phyloP scores from a whole-genome alignment of 805 yeast species.

The Zygosaccharomyces rouxii region DNA sequence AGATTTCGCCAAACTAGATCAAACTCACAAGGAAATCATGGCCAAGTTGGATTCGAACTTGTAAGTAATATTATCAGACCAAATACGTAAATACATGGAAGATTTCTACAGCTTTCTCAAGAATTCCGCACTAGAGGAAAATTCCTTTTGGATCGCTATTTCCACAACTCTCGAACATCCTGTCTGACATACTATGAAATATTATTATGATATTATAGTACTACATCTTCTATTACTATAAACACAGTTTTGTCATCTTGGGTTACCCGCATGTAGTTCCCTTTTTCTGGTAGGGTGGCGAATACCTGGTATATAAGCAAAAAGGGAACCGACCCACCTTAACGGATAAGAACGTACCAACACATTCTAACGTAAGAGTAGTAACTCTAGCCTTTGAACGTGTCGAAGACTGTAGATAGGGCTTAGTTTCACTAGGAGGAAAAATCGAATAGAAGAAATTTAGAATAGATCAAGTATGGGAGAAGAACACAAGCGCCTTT shows the following conservation, averaged over 20 bases:
- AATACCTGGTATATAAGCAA: conserved; percentile 6
- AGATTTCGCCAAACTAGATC: conserved; percentile 66
- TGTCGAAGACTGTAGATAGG: background rate
- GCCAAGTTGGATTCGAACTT: conserved; percentile 37
- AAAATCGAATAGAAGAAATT: background rate
- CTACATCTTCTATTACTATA: background rate
- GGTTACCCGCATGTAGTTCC: conserved; percentile 4
- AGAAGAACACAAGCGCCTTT: conserved; percentile 42
- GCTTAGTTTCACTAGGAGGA: background rate
- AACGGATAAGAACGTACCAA: background rate
- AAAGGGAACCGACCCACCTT: conserved; percentile 4
- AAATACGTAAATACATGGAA: background rate
- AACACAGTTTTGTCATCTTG: too few relatives aligned
- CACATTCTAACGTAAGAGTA: background rate
- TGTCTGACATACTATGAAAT: background rate
- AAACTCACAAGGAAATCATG: conserved; percentile 56
- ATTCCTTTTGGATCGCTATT: background rate
- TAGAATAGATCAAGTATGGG: conserved; percentile 21
- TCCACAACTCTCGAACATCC: background rate
- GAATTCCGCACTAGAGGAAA: background rate
- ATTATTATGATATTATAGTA: background rate
- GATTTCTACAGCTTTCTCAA: background rate
- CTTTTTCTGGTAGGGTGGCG: conserved; percentile 8
- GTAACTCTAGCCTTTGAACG: background rate
- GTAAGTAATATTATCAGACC: background rate